Evolutionary conservation across 1,139 yeast species (phyloP).

Genomic region (Hanseniaspora sp.): DNA sequence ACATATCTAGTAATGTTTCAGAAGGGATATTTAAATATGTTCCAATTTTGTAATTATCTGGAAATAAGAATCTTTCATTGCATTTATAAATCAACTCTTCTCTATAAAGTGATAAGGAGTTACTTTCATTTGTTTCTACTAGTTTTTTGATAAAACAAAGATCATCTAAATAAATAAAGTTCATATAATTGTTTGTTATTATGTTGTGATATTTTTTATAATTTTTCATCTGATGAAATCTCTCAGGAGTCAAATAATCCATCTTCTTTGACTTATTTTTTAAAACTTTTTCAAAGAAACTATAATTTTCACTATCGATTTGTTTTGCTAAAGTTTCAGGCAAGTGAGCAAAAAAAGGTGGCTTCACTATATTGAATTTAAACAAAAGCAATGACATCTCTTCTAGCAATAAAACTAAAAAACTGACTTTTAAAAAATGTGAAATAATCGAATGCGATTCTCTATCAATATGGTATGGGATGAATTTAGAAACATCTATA

Average conservation of each 20-base stretch:
- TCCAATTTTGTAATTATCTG: background rate
- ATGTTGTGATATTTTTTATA: background rate
- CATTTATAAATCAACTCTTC: slow-evolving; percentile 13
- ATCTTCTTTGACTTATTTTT: background rate
- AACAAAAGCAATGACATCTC: slow-evolving; percentile 1
- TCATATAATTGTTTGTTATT: background rate
- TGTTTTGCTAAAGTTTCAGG: slow-evolving; percentile 12
- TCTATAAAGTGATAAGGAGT: background rate
- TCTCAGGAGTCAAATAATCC: background rate
- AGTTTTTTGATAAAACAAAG: slow-evolving; percentile 4
- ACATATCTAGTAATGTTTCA: background rate
- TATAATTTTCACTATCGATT: background rate
- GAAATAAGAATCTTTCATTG: slow-evolving; percentile 8
- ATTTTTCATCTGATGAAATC: background rate
- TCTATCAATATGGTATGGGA: slow-evolving; percentile 11
- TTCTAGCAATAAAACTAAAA: background rate
- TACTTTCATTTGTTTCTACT: background rate
- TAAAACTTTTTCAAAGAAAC: background rate
- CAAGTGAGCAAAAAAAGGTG: slow-evolving; percentile 14
- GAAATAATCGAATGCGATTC: background rate
- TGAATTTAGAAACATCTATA: slow-evolving; percentile 1
- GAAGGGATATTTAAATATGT: background rate
- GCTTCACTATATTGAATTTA: slow-evolving; percentile 5
- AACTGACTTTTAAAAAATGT: slow-evolving; percentile 8
- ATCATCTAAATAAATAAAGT: slow-evolving; percentile 11